Evolutionary conservation across 371 early-diverging fungal species (phyloP).

Genomic region (Circinella umbellata): DNA sequence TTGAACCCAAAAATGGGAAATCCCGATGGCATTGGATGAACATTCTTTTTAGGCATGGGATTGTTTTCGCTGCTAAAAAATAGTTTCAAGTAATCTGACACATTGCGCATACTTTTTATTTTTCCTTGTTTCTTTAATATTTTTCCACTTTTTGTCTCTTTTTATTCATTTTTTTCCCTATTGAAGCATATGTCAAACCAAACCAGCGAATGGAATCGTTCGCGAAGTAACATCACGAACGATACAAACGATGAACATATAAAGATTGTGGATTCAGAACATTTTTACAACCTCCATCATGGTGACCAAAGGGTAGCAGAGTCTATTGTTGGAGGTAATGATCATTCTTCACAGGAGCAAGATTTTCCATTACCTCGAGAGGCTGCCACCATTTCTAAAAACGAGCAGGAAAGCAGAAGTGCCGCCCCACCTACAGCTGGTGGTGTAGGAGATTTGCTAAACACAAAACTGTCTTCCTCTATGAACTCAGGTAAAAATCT

Average conservation of each 20-base stretch:
- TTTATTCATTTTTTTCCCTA: background rate
- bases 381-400: too few species aligned
- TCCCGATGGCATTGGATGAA: background rate
- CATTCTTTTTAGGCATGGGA: background rate
- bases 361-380: too few species aligned
- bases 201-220: background rate
- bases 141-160: background rate
- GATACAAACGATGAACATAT: background rate
- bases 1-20: background rate
- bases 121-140: too few species aligned
- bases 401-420: too few species aligned
- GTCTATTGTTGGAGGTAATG: background rate
- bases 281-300: background rate
- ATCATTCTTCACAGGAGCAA: too few species aligned
- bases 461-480: too few species aligned
- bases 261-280: background rate
- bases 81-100: slow-evolving; percentile 1
- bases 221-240: background rate
- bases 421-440: too few species aligned
- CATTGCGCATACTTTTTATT: background rate
- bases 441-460: too few species aligned
- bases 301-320: background rate
- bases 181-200: background rate
- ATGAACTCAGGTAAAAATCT: too few species aligned
- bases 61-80: too few species aligned